Conservation (phyloP, 768 basidiomycete genomes). For the Boletus barrowsii region DNA sequence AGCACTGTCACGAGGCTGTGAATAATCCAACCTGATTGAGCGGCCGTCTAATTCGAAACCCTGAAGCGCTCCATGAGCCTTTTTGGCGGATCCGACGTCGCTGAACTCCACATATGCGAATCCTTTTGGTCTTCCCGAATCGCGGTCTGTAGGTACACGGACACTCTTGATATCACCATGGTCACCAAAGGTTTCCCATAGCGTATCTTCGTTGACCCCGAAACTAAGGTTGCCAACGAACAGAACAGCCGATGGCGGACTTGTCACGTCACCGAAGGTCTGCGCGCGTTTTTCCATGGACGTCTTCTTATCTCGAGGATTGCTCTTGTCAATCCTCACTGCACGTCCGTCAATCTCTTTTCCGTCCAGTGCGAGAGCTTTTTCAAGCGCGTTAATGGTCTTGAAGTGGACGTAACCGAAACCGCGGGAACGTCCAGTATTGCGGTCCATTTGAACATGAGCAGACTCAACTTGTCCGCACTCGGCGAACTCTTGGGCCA, state of each 20-base stretch:
- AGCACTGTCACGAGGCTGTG: slow-evolving; percentile 69
- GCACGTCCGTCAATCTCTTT: slow-evolving; percentile 90
- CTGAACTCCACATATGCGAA: slow-evolving; percentile 97
- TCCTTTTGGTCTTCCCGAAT: slow-evolving; percentile 87
- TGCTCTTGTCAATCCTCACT: slow-evolving; percentile 81
- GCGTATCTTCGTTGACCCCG: slow-evolving; percentile 69
- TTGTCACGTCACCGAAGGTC: slow-evolving; percentile 69
- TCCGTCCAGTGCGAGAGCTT: slow-evolving; percentile 77
- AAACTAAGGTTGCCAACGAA: slow-evolving; percentile 93
- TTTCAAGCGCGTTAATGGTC: slow-evolving; percentile 67
- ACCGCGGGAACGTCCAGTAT: slow-evolving; percentile 77
- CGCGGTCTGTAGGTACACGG: slow-evolving; percentile 89
- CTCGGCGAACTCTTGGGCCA: slow-evolving; percentile 82
- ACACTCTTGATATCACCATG: slow-evolving; percentile 83
- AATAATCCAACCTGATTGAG: slow-evolving; percentile 77
- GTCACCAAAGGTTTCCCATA: slow-evolving; percentile 91
- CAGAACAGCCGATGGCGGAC: slow-evolving; percentile 67
- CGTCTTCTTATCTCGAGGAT: slow-evolving; percentile 53
- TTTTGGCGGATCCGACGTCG: slow-evolving; percentile 73
- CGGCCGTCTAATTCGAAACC: slow-evolving; percentile 83
- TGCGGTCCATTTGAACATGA: slow-evolving; percentile 82
- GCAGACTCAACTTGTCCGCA: slow-evolving; percentile 91
- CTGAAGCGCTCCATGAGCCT: slow-evolving; percentile 66
- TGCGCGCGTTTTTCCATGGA: slow-evolving; percentile 68
- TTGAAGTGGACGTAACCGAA: slow-evolving; percentile 83